A percentile compares a stretch with the other conserved stretches of the same genome.
phyloP scores from a whole-genome alignment of 169 alveolate genomes.

The Plasmodium sp. region DNA sequence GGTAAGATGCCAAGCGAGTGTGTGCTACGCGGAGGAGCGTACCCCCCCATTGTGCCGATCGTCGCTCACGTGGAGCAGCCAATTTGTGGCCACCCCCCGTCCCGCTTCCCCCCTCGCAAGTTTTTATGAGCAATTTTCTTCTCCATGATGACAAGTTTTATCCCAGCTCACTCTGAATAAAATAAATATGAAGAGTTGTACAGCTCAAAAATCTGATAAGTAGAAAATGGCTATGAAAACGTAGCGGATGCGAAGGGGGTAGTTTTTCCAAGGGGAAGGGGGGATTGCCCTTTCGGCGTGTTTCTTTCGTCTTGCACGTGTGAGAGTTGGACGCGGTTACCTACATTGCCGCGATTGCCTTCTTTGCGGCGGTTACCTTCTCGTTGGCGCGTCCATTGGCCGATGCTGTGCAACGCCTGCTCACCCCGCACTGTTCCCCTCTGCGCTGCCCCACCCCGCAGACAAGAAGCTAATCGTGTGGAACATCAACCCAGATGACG shows the following conservation, averaged over 20 bases:
- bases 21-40: background rate
- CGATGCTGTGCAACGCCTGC: background rate
- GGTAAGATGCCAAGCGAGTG: constrained; percentile 76
- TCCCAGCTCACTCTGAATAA: constrained; percentile 76
- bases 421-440: background rate
- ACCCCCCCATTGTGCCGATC: background rate
- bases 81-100: background rate
- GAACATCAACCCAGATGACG: constrained; percentile 85
- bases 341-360: background rate
- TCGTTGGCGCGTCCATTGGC: background rate
- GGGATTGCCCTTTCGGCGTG: background rate
- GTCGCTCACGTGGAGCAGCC: background rate
- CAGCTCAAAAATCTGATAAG: constrained; percentile 54
- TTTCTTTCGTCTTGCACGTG: background rate
- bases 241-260: background rate
- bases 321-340: background rate
- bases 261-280: background rate
- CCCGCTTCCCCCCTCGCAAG: background rate
- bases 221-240: constrained; percentile 1
- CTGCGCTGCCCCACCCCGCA: constrained; percentile 8
- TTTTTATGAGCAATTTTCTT: constrained; percentile 15
- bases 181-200: constrained; percentile 47
- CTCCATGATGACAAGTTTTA: constrained; percentile 42
- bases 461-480: constrained; percentile 89
- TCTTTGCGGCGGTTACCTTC: background rate